phyloP scores from a whole-genome alignment of 2,329 filamentous ascomycete genomes.

The Aureobasidium sp. region DNA sequence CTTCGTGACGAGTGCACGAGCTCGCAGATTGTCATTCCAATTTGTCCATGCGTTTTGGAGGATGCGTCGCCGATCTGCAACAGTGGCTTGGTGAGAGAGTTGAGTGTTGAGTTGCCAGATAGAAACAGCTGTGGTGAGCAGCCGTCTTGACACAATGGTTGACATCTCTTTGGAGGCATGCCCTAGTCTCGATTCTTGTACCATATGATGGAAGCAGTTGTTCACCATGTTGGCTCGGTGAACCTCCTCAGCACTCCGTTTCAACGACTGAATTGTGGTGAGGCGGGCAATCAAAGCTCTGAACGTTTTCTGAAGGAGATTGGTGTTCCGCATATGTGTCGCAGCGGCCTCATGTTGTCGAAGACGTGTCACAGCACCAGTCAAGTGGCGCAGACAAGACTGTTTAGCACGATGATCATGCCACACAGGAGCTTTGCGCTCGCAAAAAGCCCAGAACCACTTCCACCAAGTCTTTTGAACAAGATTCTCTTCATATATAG shows the following conservation, averaged over 20 bases:
- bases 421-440: slow-evolving; percentile 30
- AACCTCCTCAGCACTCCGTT: not conserved
- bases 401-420: slow-evolving; percentile 26
- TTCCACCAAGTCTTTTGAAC: slow-evolving; percentile 27
- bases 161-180: not conserved
- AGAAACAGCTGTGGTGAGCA: slow-evolving; percentile 38
- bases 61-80: slow-evolving; percentile 46
- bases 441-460: slow-evolving; percentile 34
- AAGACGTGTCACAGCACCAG: not conserved
- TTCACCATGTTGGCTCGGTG: not conserved
- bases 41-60: slow-evolving; percentile 51
- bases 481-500: slow-evolving; percentile 29
- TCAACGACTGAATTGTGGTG: not conserved
- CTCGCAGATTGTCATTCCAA: slow-evolving; percentile 57
- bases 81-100: slow-evolving; percentile 37
- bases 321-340: not conserved
- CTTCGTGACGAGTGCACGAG: slow-evolving; percentile 43
- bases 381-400: not conserved
- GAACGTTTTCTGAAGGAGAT: not conserved
- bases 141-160: not conserved
- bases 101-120: slow-evolving; percentile 43
- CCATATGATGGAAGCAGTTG: not conserved
- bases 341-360: not conserved
- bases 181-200: not conserved
- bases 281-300: not conserved